phyloP scores from a whole-genome alignment of 2,329 filamentous ascomycete genomes.

The Pestalotiopsis sp. region DNA sequence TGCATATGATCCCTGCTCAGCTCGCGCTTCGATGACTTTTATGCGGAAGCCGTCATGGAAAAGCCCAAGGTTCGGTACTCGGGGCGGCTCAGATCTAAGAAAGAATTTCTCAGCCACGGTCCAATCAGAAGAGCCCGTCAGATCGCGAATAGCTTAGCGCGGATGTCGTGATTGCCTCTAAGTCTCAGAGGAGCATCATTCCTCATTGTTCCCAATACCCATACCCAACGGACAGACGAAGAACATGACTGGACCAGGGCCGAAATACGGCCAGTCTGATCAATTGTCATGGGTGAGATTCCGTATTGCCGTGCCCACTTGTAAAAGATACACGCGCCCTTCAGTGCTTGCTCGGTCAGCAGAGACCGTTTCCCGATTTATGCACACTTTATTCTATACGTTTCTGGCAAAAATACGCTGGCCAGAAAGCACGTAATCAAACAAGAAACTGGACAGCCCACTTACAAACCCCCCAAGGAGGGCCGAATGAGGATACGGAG shows the following conservation, averaged over 20 bases:
- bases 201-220: conserved; percentile 22
- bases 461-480: not conserved
- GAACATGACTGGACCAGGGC: not conserved
- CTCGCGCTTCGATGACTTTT: not conserved
- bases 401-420: conserved; percentile 6
- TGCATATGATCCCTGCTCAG: conserved; percentile 7
- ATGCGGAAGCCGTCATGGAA: conserved; percentile 11
- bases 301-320: not conserved
- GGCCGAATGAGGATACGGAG: not conserved
- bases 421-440: conserved; percentile 9
- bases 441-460: not conserved
- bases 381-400: conserved; percentile 4
- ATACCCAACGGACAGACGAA: conserved; percentile 13
- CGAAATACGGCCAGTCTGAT: not conserved
- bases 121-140: conserved; percentile 31
- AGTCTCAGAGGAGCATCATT: conserved; percentile 23
- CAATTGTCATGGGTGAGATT: not conserved
- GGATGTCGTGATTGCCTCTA: conserved; percentile 40
- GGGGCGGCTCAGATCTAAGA: conserved; percentile 9
- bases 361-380: not conserved
- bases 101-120: conserved; percentile 1
- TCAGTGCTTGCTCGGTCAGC: not conserved
- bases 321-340: not conserved
- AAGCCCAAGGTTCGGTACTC: conserved; percentile 12
- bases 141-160: conserved; percentile 33